Conservation (phyloP, 2,329 filamentous ascomycete genomes). For the Sclerotinia trifoliorum region DNA sequence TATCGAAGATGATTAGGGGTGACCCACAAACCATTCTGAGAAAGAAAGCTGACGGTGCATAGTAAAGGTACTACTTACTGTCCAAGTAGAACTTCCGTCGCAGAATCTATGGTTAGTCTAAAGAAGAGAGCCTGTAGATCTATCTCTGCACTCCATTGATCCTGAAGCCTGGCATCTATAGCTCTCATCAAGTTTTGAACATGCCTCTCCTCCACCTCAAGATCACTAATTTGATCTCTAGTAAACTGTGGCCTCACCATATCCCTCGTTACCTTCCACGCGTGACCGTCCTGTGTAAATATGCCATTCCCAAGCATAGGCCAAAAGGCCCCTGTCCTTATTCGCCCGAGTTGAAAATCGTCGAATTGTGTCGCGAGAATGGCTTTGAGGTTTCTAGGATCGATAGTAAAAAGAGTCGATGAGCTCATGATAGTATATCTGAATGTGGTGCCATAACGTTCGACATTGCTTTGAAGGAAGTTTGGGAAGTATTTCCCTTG, state of each 20-base stretch:
- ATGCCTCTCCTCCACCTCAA: slow-evolving; percentile 60
- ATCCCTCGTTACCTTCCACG: slow-evolving; percentile 32
- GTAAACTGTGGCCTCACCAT: slow-evolving; percentile 53
- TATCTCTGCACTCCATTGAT: slow-evolving; percentile 40
- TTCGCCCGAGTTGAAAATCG: slow-evolving; percentile 45
- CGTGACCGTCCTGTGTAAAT: slow-evolving; percentile 22
- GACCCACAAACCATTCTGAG: neutral
- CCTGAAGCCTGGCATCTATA: slow-evolving; percentile 14
- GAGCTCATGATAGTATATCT: neutral
- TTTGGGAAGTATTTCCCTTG: neutral
- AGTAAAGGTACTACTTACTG: slow-evolving; percentile 45
- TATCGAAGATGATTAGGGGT: neutral
- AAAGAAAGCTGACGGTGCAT: neutral
- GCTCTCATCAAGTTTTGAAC: slow-evolving; percentile 45
- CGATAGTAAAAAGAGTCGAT: slow-evolving; percentile 29
- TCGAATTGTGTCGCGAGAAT: slow-evolving; percentile 53
- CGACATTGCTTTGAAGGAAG: neutral
- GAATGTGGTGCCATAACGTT: neutral
- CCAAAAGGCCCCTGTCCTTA: neutral
- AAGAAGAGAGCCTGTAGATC: slow-evolving; percentile 63
- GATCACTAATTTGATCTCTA: slow-evolving; percentile 57
- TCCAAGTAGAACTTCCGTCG: slow-evolving; percentile 51
- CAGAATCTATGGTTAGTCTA: slow-evolving; percentile 40
- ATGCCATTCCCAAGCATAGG: slow-evolving; percentile 26
- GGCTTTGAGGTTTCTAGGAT: slow-evolving; percentile 55